phyloP scores from a whole-genome alignment of 2,329 filamentous ascomycete species.

The Drechslerella stenobrocha region DNA sequence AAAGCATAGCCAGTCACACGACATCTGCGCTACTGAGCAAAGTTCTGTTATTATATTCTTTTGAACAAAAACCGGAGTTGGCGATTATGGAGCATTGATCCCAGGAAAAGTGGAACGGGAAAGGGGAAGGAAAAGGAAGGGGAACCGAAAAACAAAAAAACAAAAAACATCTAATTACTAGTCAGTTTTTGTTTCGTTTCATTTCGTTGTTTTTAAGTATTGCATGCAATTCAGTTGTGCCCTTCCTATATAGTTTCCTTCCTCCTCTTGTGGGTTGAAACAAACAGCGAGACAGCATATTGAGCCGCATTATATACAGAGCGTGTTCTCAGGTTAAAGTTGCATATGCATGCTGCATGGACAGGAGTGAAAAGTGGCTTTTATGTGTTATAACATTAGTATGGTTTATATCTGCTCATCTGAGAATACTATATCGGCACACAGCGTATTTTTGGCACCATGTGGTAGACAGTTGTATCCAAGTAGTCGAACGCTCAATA shows the following conservation, averaged over 20 bases:
- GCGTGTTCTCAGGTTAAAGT: not conserved
- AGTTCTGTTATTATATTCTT: constrained; percentile 14
- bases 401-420: not conserved
- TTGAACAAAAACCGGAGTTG: constrained; percentile 41
- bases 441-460: not conserved
- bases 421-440: not conserved
- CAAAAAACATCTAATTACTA: not conserved
- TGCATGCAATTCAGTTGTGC: not conserved
- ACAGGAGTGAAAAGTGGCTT: constrained; percentile 7
- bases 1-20: too few species aligned
- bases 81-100: constrained; percentile 44
- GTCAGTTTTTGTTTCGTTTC: not conserved
- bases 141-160: not conserved
- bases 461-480: too few species aligned
- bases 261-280: not conserved
- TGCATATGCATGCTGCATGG: constrained; percentile 1
- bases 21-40: too few species aligned
- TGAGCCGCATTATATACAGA: constrained; percentile 3
- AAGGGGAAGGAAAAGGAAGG: not conserved
- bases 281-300: constrained; percentile 7
- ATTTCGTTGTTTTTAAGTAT: not conserved
- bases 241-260: not conserved
- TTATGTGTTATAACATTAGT: not conserved
- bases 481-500: too few species aligned
- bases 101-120: not conserved